phyloP scores from a whole-genome alignment of 306 rosid genomes.

The Sindora glabra region DNA sequence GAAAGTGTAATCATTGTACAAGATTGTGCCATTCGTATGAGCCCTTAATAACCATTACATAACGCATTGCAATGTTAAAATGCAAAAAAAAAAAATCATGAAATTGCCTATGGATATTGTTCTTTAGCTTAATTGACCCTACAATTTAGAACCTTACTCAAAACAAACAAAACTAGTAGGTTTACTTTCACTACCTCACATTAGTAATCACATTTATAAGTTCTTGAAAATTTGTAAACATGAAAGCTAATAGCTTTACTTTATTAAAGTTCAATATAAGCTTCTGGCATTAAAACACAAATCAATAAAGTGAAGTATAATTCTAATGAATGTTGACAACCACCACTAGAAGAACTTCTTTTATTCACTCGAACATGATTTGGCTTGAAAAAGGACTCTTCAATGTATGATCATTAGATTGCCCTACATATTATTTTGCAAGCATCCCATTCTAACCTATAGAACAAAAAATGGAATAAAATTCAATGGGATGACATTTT shows the following conservation, averaged over 20 bases:
- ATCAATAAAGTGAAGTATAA: not conserved
- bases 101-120: too few species aligned
- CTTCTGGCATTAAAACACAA: not conserved
- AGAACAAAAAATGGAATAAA: not conserved
- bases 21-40: too few species aligned
- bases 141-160: not conserved
- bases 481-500: too few species aligned
- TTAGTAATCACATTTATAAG: not conserved
- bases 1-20: too few species aligned
- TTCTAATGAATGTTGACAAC: not conserved
- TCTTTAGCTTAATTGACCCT: not conserved
- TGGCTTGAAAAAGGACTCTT: slow-evolving; percentile 39
- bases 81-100: too few species aligned
- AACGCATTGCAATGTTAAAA: too few species aligned
- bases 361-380: slow-evolving; percentile 28
- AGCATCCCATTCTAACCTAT: slow-evolving; percentile 70
- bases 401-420: slow-evolving; percentile 20
- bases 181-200: not conserved
- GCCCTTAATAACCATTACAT: too few species aligned
- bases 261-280: slow-evolving; percentile 9
- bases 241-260: not conserved
- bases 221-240: not conserved
- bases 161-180: not conserved
- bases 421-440: slow-evolving; percentile 27
- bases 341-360: not conserved